A percentile compares a stretch with the other conserved stretches of the same genome.
These are phyloP conservation scores for Brassica rapa DNA, from an alignment of 345 rosid genomes.

Conservation along the genomic window DNA sequence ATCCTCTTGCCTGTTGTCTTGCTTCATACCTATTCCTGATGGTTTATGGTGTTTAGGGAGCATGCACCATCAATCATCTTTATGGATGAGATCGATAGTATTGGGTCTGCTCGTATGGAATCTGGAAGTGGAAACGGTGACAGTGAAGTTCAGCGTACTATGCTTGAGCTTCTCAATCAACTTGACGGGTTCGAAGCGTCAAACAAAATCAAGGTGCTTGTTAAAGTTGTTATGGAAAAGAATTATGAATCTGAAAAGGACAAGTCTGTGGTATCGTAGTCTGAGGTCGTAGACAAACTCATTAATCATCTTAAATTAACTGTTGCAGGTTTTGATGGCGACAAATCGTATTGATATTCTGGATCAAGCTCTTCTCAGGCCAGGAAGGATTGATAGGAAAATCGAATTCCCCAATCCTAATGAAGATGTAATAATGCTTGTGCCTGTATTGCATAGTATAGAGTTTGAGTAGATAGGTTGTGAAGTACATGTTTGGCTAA, in stretches of 20 bases:
- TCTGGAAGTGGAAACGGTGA: constrained; percentile 99
- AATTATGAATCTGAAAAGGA: neutral
- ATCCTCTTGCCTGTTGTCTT: neutral
- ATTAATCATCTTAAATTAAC: neutral
- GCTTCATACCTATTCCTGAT: neutral
- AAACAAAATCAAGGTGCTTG: constrained; percentile 88
- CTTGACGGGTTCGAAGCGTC: constrained; percentile 99
- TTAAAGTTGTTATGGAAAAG: neutral
- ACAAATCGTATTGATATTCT: constrained; percentile 96
- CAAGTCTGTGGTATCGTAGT: neutral
- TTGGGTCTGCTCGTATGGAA: constrained; percentile 99
- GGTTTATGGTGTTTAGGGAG: constrained; percentile 55
- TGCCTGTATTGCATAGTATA: neutral
- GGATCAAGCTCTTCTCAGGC: constrained; percentile 98
- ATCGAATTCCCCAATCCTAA: constrained; percentile 99
- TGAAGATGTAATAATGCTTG: constrained; percentile 59
- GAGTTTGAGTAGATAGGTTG: neutral
- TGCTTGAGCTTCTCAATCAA: constrained; percentile 99
- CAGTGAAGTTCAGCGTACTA: constrained; percentile 96
- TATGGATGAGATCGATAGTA: constrained; percentile 99
- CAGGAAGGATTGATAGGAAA: constrained; percentile 96
- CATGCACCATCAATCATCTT: constrained; percentile 97
- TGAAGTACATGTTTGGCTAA: neutral
- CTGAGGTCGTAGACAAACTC: neutral
- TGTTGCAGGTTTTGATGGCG: constrained; percentile 90